These are phyloP conservation scores for Cordia subcordata DNA, from an alignment of 257 asterid species.

Conservation along the genomic window DNA sequence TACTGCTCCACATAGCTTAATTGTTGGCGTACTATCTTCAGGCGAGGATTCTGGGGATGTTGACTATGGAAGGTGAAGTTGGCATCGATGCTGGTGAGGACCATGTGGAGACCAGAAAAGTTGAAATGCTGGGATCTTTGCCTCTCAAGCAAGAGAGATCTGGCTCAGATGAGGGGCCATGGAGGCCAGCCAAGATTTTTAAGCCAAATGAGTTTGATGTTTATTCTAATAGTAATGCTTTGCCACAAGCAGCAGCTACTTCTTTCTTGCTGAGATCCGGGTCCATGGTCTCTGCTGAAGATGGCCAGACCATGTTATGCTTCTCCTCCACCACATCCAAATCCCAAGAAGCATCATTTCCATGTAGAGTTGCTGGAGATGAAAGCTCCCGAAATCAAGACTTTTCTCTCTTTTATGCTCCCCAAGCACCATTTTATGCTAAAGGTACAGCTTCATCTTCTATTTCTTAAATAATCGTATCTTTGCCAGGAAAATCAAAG, in stretches of 20 bases:
- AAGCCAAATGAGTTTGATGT: slow-evolving; percentile 17
- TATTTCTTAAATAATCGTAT: no score
- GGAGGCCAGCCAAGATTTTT: slow-evolving; percentile 18
- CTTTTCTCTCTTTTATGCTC: slow-evolving; percentile 26
- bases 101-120: slow-evolving; percentile 9
- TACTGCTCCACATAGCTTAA: slow-evolving; percentile 5
- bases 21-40: not conserved
- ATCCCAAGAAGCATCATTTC: not conserved
- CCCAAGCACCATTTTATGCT: slow-evolving; percentile 12
- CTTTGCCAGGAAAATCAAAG: no score
- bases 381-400: slow-evolving; percentile 16
- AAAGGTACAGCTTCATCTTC: slow-evolving; percentile 25
- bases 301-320: slow-evolving; percentile 30
- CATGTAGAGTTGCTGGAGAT: slow-evolving; percentile 7
- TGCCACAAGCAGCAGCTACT: slow-evolving; percentile 1
- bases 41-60: slow-evolving; percentile 28
- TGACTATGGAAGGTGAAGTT: slow-evolving; percentile 5
- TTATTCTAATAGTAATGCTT: slow-evolving; percentile 13
- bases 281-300: slow-evolving; percentile 7
- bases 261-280: slow-evolving; percentile 31
- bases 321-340: slow-evolving; percentile 17
- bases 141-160: slow-evolving; percentile 31
- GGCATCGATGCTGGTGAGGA: slow-evolving; percentile 13
- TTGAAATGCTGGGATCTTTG: slow-evolving; percentile 26
- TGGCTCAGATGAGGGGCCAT: slow-evolving; percentile 14